Conservation (phyloP, 768 basidiomycete genomes). For the Tylopilus sp. region DNA sequence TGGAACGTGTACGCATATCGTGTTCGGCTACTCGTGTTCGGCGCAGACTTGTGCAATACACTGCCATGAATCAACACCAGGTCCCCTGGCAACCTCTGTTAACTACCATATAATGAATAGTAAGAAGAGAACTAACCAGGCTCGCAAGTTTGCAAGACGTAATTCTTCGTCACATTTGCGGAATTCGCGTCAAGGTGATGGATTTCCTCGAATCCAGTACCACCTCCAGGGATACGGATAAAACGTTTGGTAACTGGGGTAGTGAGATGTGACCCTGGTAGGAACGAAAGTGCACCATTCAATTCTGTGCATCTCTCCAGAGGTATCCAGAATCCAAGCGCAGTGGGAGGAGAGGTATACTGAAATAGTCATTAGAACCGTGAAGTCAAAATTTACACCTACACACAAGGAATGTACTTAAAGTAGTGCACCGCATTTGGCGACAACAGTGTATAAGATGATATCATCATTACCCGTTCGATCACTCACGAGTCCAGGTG, state of each 20-base stretch:
- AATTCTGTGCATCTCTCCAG: constrained; percentile 79
- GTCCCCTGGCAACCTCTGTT: constrained; percentile 54
- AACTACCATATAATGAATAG: neutral
- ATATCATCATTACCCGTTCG: neutral
- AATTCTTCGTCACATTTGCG: constrained; percentile 37
- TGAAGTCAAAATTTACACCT: neutral
- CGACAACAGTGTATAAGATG: neutral
- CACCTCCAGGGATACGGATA: constrained; percentile 68
- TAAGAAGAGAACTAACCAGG: constrained; percentile 47
- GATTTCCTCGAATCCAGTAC: constrained; percentile 81
- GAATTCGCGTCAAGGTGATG: constrained; percentile 11
- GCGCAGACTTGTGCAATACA: constrained; percentile 89
- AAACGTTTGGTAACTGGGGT: constrained; percentile 80
- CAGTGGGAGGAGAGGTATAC: constrained; percentile 90
- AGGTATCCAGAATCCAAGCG: constrained; percentile 96
- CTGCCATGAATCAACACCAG: constrained; percentile 92
- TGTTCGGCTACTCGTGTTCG: constrained; percentile 75
- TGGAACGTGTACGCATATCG: constrained; percentile 96
- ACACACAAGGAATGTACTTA: constrained; percentile 71
- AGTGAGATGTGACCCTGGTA: constrained; percentile 85
- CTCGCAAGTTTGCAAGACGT: constrained; percentile 66
- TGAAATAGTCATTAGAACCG: constrained; percentile 33
- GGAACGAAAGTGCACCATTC: constrained; percentile 86
- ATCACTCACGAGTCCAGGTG: constrained; percentile 88
- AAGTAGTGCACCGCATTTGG: neutral